Evolutionary conservation across 1,139 yeast genomes (phyloP), one percentile per base, ranked within the genome.

Genomic region (Blastobotrys persicus): DNA sequence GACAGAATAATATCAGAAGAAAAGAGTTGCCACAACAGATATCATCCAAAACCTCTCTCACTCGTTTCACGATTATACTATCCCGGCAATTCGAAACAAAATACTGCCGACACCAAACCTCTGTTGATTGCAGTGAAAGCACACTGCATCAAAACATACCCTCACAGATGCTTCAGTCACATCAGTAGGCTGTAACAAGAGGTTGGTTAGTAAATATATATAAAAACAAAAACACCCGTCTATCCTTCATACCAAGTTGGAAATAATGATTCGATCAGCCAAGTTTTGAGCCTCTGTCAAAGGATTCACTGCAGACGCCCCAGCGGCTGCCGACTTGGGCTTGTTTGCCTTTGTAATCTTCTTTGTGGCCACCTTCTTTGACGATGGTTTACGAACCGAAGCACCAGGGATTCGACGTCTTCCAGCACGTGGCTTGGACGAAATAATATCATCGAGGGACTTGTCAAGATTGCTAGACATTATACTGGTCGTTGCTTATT

Each of bases 381-480:
- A 54, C n/a, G 55, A 55, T 18, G 58, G 47, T 42, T 55, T 54
- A 45, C 52, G 57, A 33, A 62, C 52, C 19, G 62, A 52, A 44
- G 42, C 20, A 26, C 44, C 48, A 20, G 50, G 44, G 26, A 57
- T 48, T 26, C 58, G 50, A 31, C 55, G 53, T 26, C 55, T 51
- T 20, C 55, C 49, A 16, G 70, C 71, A 61, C 71, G 71, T 64
- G 77, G 79, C 69, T 72, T 75, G 57, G 88, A 73, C 55, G 95
- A 79, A 68, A 92, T 88, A 68, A 92, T 92, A 64, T 91, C 98
- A 75, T 92, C 98, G 67, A 92, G 82, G 49, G 98, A 88, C 75
- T 88, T 85, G 75, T 92, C 97, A 73, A 92, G 80, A 64, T 85
- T 77, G 59, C 83, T 72, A 59, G 85, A 78, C 85, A 80, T 80